phyloP scores from a whole-genome alignment of 345 rosid genomes.

The Sonneratia caseolaris region DNA sequence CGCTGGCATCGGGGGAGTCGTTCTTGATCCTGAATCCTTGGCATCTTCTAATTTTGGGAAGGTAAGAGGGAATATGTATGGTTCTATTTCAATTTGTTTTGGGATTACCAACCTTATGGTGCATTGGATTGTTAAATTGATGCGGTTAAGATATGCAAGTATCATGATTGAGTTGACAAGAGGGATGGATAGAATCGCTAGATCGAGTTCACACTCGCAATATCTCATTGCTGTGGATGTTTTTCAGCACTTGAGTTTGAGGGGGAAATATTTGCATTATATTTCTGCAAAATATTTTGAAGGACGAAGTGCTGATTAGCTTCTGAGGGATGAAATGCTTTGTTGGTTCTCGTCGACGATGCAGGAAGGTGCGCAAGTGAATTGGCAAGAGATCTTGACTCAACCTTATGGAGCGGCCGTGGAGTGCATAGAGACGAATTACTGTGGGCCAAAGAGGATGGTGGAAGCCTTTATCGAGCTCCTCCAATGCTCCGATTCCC shows the following conservation, averaged over 20 bases:
- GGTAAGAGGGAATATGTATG: not conserved
- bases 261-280: not conserved
- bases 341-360: not conserved
- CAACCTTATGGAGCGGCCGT: constrained; percentile 27
- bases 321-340: no score
- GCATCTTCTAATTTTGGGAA: constrained; percentile 6
- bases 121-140: not conserved
- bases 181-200: not conserved
- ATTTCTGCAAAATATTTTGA: not conserved
- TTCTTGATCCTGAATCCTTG: constrained; percentile 9
- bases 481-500: constrained; percentile 35
- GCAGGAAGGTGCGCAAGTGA: constrained; percentile 12
- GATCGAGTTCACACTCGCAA: not conserved
- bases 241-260: not conserved
- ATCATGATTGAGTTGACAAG: not conserved
- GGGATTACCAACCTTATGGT: not conserved
- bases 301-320: not conserved
- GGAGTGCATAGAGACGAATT: constrained; percentile 36
- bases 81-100: not conserved
- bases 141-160: not conserved
- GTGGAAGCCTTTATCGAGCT: constrained; percentile 37
- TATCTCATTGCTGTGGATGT: not conserved
- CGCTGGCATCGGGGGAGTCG: constrained; percentile 16
- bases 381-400: constrained; percentile 20
- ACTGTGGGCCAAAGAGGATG: constrained; percentile 40